Evolutionary conservation across 108 stramenopile species (phyloP).

Genomic region (Nitzschia sp.): DNA sequence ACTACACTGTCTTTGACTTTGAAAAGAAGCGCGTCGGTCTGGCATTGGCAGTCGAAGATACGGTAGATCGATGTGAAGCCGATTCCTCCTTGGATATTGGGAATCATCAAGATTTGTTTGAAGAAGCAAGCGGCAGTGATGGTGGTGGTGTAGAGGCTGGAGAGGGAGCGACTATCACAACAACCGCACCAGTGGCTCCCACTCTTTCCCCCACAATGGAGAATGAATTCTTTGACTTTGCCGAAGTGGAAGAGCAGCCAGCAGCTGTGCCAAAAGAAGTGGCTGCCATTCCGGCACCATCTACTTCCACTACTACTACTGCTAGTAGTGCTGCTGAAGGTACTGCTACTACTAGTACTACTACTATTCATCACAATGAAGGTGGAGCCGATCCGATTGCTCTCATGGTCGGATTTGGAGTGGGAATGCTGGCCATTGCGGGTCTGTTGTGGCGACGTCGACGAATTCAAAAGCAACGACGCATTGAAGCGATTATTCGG

Average conservation of each 20-base stretch:
- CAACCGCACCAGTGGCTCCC: neutral
- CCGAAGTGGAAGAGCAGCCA: neutral
- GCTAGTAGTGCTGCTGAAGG: neutral
- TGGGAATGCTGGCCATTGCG: neutral
- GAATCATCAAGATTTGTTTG: neutral
- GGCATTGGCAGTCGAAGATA: conserved; percentile 48
- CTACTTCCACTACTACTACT: neutral
- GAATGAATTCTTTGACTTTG: neutral
- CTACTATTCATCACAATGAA: neutral
- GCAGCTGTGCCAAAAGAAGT: neutral
- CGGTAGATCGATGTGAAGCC: conserved; percentile 21
- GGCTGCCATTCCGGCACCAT: neutral
- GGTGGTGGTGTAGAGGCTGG: neutral
- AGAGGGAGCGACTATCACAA: neutral
- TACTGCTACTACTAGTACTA: neutral
- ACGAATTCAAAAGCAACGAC: neutral
- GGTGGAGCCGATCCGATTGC: neutral
- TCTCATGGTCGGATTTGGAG: neutral
- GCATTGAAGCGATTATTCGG: neutral
- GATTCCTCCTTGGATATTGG: conserved; percentile 34
- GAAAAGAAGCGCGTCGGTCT: conserved; percentile 83
- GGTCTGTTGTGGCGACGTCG: neutral
- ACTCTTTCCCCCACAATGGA: neutral
- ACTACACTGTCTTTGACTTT: conserved; percentile 95
- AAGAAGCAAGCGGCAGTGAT: neutral